Percentiles rank a stretch among this genome's conserved stretches.
phyloP scores from a whole-genome alignment of 2,329 filamentous ascomycete species.

The Hymenoscyphus scutula region DNA sequence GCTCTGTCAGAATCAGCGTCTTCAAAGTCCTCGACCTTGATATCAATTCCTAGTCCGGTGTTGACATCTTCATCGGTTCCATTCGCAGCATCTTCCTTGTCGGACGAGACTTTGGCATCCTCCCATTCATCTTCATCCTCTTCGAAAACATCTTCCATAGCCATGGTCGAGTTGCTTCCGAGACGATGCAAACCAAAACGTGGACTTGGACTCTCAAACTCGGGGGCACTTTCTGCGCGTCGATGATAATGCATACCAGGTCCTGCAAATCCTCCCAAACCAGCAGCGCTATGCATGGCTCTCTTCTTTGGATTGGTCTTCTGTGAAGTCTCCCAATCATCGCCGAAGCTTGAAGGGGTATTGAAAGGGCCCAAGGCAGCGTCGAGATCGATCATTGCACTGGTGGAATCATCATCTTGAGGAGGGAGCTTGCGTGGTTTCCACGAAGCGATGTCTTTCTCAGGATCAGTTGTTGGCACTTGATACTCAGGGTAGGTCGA shows the following conservation, averaged over 20 bases:
- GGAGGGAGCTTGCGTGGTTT: conserved; percentile 40
- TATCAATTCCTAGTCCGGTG: conserved; percentile 40
- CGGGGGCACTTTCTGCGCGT: conserved; percentile 76
- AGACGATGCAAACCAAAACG: conserved; percentile 59
- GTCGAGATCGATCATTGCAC: conserved; percentile 88
- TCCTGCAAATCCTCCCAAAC: conserved; percentile 65
- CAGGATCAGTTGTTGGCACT: conserved; percentile 22
- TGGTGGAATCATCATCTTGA: conserved; percentile 61
- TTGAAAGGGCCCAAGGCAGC: conserved; percentile 91
- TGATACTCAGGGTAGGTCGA: conserved; percentile 20
- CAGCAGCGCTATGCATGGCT: conserved; percentile 73
- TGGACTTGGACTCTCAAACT: conserved; percentile 69
- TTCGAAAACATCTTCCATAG: conserved; percentile 85
- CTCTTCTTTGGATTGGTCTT: conserved; percentile 56
- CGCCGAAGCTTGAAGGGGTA: conserved; percentile 64
- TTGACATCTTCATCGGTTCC: conserved; percentile 39
- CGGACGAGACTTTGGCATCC: conserved; percentile 35
- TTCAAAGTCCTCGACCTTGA: conserved; percentile 46
- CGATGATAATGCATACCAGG: conserved; percentile 74
- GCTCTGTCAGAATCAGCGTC: conserved; percentile 38
- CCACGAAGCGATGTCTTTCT: conserved; percentile 36
- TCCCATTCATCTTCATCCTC: conserved; percentile 64
- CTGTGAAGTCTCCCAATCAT: conserved; percentile 67
- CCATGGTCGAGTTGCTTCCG: conserved; percentile 71
- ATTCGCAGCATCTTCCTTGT: conserved; percentile 36